These are phyloP conservation scores for Phanerochaete sordida DNA, from an alignment of 768 basidiomycete species.

Conservation along the genomic window DNA sequence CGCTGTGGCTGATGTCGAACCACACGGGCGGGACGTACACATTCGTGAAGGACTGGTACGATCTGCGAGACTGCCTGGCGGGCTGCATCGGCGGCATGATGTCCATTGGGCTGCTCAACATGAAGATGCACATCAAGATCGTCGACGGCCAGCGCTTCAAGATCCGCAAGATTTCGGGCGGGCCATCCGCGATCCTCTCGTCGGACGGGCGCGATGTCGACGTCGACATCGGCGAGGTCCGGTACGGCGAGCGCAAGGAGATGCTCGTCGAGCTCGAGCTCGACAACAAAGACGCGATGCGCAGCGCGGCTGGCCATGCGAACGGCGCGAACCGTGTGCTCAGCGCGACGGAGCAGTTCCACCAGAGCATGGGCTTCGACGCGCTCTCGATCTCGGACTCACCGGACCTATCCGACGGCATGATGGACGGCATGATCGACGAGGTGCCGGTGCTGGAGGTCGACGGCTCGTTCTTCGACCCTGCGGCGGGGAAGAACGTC, in stretches of 20 bases:
- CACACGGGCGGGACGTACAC: conserved; percentile 97
- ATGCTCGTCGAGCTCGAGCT: conserved; percentile 96
- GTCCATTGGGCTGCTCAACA: conserved; percentile 87
- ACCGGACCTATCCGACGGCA: conserved; percentile 76
- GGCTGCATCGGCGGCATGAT: conserved; percentile 97
- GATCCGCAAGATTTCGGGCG: conserved; percentile 92
- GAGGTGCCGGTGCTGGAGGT: conserved; percentile 97
- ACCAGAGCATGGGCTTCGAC: conserved; percentile 82
- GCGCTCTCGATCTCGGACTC: conserved; percentile 68
- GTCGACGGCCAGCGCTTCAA: conserved; percentile 89
- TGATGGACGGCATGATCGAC: conserved; percentile 97
- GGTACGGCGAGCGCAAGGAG: conserved; percentile 97
- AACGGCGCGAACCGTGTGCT: conserved; percentile 29
- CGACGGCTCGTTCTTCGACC: conserved; percentile 94
- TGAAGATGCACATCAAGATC: conserved; percentile 95
- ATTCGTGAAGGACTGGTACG: conserved; percentile 97
- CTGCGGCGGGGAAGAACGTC: conserved; percentile 76
- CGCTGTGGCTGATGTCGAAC: conserved; percentile 98
- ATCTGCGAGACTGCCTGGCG: conserved; percentile 87
- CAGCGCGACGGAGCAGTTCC: conserved; percentile 88
- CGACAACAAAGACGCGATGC: conserved; percentile 59
- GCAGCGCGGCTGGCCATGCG: conserved; percentile 20
- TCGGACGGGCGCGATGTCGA: conserved; percentile 95
- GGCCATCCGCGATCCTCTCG: conserved; percentile 79
- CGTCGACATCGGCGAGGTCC: conserved; percentile 89